These are phyloP conservation scores for Alisma plantagoaquatica DNA, from an alignment of 106 monocot species.

Conservation along the genomic window DNA sequence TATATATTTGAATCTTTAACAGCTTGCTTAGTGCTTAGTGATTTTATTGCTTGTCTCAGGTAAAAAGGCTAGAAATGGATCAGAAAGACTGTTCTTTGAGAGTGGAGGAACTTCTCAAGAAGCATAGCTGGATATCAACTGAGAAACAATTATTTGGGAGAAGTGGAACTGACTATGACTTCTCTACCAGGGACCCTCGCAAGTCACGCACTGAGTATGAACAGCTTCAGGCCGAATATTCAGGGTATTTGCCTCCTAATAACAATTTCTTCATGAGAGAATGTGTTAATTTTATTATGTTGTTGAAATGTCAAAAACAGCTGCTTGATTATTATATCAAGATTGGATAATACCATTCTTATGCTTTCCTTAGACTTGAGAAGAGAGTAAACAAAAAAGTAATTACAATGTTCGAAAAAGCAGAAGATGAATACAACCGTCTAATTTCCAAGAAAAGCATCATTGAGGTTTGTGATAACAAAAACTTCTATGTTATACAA, in stretches of 20 bases:
- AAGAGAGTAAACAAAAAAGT: constrained; percentile 98
- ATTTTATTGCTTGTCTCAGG: constrained; percentile 20
- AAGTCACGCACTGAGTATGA: constrained; percentile 61
- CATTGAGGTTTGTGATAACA: constrained; percentile 55
- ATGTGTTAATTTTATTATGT: neutral
- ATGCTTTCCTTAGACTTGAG: constrained; percentile 51
- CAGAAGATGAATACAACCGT: constrained; percentile 92
- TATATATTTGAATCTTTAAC: neutral
- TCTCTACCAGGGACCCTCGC: constrained; percentile 49
- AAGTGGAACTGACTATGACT: constrained; percentile 89
- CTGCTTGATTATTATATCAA: too few relatives aligned
- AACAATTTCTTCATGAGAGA: neutral
- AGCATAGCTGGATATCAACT: constrained; percentile 80
- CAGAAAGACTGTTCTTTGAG: constrained; percentile 67
- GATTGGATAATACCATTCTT: too few relatives aligned
- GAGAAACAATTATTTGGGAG: constrained; percentile 94
- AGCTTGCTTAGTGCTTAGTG: too few relatives aligned
- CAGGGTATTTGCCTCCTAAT: constrained; percentile 31
- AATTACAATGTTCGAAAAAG: constrained; percentile 98
- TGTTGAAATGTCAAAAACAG: too few relatives aligned
- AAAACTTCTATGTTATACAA: too few relatives aligned
- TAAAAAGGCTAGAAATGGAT: constrained; percentile 87
- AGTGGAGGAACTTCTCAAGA: constrained; percentile 77
- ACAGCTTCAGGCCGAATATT: constrained; percentile 65
- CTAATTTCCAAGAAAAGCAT: constrained; percentile 84